Base-by-base conservation (phyloP, 2,329 filamentous ascomycete genomes). In the Claviceps sp. region DNA sequence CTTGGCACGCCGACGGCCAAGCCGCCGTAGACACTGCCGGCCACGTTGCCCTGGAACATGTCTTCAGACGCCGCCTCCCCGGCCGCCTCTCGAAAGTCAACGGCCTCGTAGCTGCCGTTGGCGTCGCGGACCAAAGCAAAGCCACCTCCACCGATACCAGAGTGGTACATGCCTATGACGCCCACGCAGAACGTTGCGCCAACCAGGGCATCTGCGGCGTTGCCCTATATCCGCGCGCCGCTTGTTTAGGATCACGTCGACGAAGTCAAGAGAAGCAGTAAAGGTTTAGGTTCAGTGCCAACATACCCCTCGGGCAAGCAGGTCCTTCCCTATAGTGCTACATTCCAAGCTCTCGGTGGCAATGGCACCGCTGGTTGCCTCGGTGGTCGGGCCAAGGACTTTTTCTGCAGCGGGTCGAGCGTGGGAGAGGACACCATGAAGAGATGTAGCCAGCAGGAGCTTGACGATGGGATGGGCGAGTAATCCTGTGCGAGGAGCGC, bases 61-160 rank as follows among this genome's bases (percentile, higher is more conserved):
- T 94, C 80, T 66, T 89, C 75, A 57, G 76, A 82, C 0, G 89
- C 86, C 0, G 87, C 86, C 0, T 84, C 85, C 0, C 91, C 91
- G 0, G 91, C 91, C 0, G 85, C 81, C 66, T 97, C 91, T 47
- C 91, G 77, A 63, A 95, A 97, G 67, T 97, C 91, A 58, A 97
- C 82, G 54, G 84, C 83, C 62, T 95, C 88, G 63, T 90, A 94
- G 18, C 73, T 72, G n/a, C 88, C 88, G 54, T 87, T 73, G 16
- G 79, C 70, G 37, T 80, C 75, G 47, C 87, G 82, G 5, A 95
- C 79, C 5, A 95, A 74, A 76, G 89, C 86, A 68, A 97, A 97
- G 2, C 91, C 91, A 42, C 91, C 91, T 6, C 91, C 91, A 20
- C 87, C 90, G 54, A 96, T 85, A 16, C 91, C 90, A 42, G 78